Evolutionary conservation across 257 asterid species (phyloP).

Genomic region (Euphrasia confusa): DNA sequence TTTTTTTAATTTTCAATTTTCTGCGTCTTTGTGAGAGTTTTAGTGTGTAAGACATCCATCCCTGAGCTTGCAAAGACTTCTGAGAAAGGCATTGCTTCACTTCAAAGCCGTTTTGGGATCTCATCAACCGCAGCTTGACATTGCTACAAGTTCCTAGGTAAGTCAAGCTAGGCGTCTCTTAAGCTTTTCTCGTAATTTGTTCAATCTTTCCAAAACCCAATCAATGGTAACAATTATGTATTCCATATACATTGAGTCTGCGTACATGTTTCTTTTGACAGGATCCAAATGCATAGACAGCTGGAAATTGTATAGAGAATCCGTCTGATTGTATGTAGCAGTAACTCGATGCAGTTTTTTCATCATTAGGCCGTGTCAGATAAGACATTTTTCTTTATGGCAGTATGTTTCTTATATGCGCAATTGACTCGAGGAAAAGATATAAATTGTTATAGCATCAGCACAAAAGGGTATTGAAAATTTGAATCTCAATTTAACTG

Average conservation of each 20-base stretch:
- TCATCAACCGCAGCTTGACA: slow-evolving; percentile 37
- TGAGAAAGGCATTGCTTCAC: slow-evolving; percentile 66
- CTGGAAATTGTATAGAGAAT: slow-evolving; percentile 19
- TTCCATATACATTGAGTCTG: slow-evolving; percentile 1
- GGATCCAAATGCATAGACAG: slow-evolving; percentile 22
- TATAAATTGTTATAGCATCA: not conserved
- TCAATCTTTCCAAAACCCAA: not conserved
- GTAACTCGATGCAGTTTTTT: slow-evolving; percentile 17
- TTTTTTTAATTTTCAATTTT: not conserved
- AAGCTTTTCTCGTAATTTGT: slow-evolving; percentile 8
- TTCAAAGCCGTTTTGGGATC: slow-evolving; percentile 66
- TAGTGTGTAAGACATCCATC: slow-evolving; percentile 68
- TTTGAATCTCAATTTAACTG: too few relatives aligned
- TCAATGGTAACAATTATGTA: not conserved
- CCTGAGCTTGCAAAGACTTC: slow-evolving; percentile 61
- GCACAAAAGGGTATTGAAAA: not conserved
- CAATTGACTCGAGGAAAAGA: not conserved
- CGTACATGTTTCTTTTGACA: slow-evolving; percentile 21
- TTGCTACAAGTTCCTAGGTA: slow-evolving; percentile 32
- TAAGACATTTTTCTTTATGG: not conserved
- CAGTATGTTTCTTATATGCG: slow-evolving; percentile 18
- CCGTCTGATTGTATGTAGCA: slow-evolving; percentile 23
- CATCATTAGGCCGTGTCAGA: slow-evolving; percentile 15
- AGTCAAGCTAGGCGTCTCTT: not conserved
- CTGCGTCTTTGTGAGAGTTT: slow-evolving; percentile 15